phyloP scores from a whole-genome alignment of 2,329 filamentous ascomycete species.

The Ophiognomonia clavigignenti-juglandacearum region DNA sequence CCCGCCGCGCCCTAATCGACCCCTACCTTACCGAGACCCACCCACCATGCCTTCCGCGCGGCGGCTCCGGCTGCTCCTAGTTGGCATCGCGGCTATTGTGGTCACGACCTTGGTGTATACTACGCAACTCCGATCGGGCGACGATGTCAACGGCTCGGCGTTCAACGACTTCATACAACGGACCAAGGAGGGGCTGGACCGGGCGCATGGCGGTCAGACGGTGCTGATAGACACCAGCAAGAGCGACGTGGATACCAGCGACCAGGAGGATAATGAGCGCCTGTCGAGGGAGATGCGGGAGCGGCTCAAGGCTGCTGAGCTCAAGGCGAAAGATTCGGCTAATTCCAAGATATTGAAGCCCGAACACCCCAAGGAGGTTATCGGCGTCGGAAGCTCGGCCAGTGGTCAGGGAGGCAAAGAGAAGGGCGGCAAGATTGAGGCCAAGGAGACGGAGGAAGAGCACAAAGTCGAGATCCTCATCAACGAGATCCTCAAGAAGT shows the following conservation, averaged over 20 bases:
- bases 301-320: constrained; percentile 63
- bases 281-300: constrained; percentile 52
- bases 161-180: constrained; percentile 55
- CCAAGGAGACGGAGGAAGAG: constrained; percentile 51
- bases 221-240: constrained; percentile 28
- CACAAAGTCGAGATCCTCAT: constrained; percentile 66
- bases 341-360: constrained; percentile 62
- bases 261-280: constrained; percentile 51
- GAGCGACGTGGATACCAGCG: constrained; percentile 44
- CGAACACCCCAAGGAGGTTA: constrained; percentile 51
- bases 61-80: constrained; percentile 61
- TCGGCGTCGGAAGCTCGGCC: constrained; percentile 55
- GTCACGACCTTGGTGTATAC: constrained; percentile 71
- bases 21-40: not conserved
- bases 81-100: constrained; percentile 60
- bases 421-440: constrained; percentile 31
- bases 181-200: constrained; percentile 51
- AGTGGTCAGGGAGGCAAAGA: constrained; percentile 43
- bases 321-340: constrained; percentile 62
- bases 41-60: constrained; percentile 62
- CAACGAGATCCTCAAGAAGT: constrained; percentile 74
- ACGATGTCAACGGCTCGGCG: constrained; percentile 38
- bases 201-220: constrained; percentile 21
- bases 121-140: constrained; percentile 48
- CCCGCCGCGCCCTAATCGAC: not conserved